A percentile compares a stretch with the other conserved stretches of the same genome.
Evolutionary conservation across 2,329 filamentous ascomycete species (phyloP).

Genomic region (Acephala macrosclerotiorum): DNA sequence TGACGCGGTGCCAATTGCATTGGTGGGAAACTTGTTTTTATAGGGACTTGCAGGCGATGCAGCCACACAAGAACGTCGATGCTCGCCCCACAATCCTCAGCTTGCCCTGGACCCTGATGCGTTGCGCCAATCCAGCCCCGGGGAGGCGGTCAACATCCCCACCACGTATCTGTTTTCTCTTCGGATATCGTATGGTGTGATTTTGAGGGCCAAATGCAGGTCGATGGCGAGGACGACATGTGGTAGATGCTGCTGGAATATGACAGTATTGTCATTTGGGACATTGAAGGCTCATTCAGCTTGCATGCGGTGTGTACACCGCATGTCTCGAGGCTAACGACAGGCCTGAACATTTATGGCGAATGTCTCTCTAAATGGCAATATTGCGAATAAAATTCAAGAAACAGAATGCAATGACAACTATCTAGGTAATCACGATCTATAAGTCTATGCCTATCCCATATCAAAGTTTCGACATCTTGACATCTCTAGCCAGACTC

Average conservation of each 20-base stretch:
- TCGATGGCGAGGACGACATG: background rate
- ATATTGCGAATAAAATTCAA: background rate
- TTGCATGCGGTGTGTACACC: background rate
- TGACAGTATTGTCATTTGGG: background rate
- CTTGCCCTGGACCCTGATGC: too few species aligned
- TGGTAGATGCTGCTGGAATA: background rate
- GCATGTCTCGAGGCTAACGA: too few species aligned
- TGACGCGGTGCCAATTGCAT: conserved; percentile 1
- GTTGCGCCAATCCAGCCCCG: too few species aligned
- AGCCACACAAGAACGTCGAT: background rate
- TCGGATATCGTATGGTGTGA: background rate
- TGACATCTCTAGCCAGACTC: conserved; percentile 9
- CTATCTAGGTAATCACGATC: background rate
- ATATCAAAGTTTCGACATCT: conserved; percentile 18
- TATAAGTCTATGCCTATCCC: background rate
- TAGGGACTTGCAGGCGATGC: background rate
- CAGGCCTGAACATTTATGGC: too few species aligned
- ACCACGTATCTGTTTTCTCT: background rate
- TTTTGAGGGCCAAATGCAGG: background rate
- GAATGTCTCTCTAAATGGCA: too few species aligned
- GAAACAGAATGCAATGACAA: background rate
- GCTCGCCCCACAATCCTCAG: too few species aligned
- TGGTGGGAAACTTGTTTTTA: background rate
- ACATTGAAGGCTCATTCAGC: background rate
- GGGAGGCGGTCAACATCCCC: background rate